These are phyloP conservation scores for Hypoxylon crocopeplum DNA, from an alignment of 495 filamentous ascomycete species.

Conservation along the genomic window DNA sequence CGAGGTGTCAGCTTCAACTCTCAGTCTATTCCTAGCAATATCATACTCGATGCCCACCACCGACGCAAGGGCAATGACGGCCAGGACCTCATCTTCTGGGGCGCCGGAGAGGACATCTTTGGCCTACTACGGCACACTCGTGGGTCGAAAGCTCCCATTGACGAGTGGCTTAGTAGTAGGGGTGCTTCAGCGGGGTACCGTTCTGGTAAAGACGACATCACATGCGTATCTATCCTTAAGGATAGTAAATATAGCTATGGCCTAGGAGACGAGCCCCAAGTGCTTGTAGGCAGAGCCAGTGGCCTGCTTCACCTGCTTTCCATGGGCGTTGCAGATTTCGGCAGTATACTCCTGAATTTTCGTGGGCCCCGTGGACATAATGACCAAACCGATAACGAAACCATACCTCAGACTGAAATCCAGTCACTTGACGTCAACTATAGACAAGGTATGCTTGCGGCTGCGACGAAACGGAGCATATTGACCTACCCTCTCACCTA, in stretches of 20 bases:
- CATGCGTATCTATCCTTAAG: conserved; percentile 44
- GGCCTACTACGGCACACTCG: conserved; percentile 41
- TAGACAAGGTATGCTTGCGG: conserved; percentile 22
- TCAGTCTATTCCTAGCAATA: conserved; percentile 41
- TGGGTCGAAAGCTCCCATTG: conserved; percentile 2
- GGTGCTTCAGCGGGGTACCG: conserved; percentile 40
- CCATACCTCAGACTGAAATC: conserved; percentile 38
- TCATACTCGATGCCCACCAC: conserved; percentile 49
- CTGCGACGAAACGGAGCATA: conserved; percentile 40
- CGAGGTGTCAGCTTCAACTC: not conserved
- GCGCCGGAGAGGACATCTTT: conserved; percentile 53
- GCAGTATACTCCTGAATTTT: conserved; percentile 41
- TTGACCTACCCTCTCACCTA: conserved; percentile 36
- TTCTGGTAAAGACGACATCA: conserved; percentile 51
- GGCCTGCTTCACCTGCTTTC: conserved; percentile 49
- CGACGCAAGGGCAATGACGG: conserved; percentile 33
- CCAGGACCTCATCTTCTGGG: conserved; percentile 53
- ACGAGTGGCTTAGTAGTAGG: conserved; percentile 40
- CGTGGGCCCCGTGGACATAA: not conserved
- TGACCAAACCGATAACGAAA: not conserved
- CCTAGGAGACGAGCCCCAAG: conserved; percentile 30
- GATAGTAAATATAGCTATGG: conserved; percentile 15
- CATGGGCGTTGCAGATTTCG: conserved; percentile 43
- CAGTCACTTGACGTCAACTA: conserved; percentile 47
- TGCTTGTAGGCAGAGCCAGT: conserved; percentile 52